Conservation (phyloP, 805 yeast genomes). For the Teunomyces kruisii region DNA sequence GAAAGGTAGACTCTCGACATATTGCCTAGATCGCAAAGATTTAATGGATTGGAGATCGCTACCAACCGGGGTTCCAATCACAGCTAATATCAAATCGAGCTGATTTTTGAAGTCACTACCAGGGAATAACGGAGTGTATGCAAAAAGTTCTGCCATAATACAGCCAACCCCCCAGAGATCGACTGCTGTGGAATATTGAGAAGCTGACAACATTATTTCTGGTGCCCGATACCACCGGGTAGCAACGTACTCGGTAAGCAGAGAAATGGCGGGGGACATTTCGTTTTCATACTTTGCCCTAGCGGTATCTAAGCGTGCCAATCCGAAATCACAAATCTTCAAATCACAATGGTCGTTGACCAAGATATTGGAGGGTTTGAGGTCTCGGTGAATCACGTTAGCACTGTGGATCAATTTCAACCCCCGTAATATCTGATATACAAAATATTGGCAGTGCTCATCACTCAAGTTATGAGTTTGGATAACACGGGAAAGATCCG, state of each 20-base stretch:
- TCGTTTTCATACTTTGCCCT: conserved; percentile 28
- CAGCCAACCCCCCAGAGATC: conserved; percentile 85
- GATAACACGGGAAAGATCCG: conserved; percentile 67
- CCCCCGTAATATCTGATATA: conserved; percentile 69
- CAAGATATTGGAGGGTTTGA: conserved; percentile 71
- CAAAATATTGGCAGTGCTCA: conserved; percentile 69
- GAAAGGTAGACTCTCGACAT: conserved; percentile 26
- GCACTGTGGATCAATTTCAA: conserved; percentile 71
- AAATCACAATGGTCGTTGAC: conserved; percentile 71
- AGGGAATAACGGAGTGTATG: conserved; percentile 66
- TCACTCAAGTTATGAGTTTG: conserved; percentile 55
- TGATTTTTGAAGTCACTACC: conserved; percentile 76
- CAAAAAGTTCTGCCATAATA: conserved; percentile 67
- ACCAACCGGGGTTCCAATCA: conserved; percentile 65
- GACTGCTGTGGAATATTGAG: conserved; percentile 72
- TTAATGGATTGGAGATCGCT: conserved; percentile 17
- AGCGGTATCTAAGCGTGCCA: conserved; percentile 56
- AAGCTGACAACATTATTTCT: conserved; percentile 73
- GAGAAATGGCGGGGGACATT: conserved; percentile 27
- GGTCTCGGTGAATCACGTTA: conserved; percentile 71
- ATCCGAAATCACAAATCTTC: conserved; percentile 77
- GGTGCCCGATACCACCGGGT: conserved; percentile 87
- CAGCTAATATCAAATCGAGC: conserved; percentile 61
- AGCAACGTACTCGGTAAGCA: conserved; percentile 78
- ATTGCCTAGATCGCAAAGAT: conserved; percentile 25